Base-by-base conservation (phyloP, 1,139 yeast genomes). In the Scheffersomyces parashehatae region DNA sequence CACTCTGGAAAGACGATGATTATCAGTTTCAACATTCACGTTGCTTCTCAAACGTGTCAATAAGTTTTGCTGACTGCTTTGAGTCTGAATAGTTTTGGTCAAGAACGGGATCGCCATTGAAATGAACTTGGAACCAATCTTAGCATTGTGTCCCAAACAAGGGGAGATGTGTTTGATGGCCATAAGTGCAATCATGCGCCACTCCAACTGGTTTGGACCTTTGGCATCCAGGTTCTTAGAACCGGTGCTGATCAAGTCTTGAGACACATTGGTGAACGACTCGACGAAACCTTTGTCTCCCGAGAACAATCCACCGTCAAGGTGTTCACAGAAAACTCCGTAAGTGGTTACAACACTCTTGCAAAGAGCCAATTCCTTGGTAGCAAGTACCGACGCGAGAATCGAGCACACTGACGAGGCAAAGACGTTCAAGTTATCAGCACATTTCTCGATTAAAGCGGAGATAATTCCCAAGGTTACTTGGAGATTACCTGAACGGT, bases 361-460 rank as follows among this genome's bases (percentile, higher is more conserved):
- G 47, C 80, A 72, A 12, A 85, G 67, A 0, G 79, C 68, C 40
- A 85, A 59, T 54, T 88, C 96, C 13, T 69, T 71, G 6, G 78
- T 67, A 15, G 66, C 55, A 37, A 82, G 54, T 13, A 82, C 74
- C 8, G 64, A 56, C 30, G 60, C 58, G 45, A 85, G 54, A 31
- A 83, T 81, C 15, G 67, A 60, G 44, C 85, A 69, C 29, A 79
- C 80, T 52, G 79, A 77, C 31, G 70, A 73, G 1, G 97, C 95
- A 68, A 89, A 85, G 32, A 90, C 85, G 50, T 88, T 89, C 60
- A 93, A 70, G 60, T 93, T 93, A 47, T 88, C 96, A 31, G 80
- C 73, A 61, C 98, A 90, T 58, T 83, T 81, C 37, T 75, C 82
- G 39, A 90, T 84, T 52, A 93, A 75, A 31, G 87, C 84, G 41